Percentiles rank a stretch among this genome's conserved stretches.
These are phyloP conservation scores for Crepidotus variabilis DNA, from an alignment of 768 basidiomycete species.

Conservation along the genomic window DNA sequence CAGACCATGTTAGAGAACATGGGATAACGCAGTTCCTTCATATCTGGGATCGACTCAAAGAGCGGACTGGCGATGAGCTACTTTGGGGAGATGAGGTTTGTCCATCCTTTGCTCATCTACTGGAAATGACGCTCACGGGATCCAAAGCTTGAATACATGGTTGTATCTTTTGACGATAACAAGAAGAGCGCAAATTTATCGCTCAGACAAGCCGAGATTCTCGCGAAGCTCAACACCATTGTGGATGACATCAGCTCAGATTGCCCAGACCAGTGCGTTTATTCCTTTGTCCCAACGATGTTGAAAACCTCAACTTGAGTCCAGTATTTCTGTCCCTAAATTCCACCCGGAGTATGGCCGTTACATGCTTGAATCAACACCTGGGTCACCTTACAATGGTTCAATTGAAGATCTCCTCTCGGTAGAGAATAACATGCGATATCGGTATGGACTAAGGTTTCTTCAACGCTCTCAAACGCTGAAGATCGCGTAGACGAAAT, in stretches of 20 bases:
- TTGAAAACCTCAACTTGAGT: background rate
- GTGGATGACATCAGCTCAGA: slow-evolving; percentile 62
- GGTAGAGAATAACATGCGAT: slow-evolving; percentile 94
- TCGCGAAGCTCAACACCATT: slow-evolving; percentile 69
- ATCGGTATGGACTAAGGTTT: slow-evolving; percentile 49
- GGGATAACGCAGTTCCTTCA: slow-evolving; percentile 95
- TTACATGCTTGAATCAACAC: slow-evolving; percentile 98
- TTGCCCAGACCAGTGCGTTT: slow-evolving; percentile 55
- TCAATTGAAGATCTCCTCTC: slow-evolving; percentile 80
- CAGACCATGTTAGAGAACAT: slow-evolving; percentile 86
- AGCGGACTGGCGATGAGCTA: slow-evolving; percentile 84
- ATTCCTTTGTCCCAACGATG: background rate
- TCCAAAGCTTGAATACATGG: slow-evolving; percentile 91
- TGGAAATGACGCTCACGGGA: slow-evolving; percentile 8
- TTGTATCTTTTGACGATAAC: slow-evolving; percentile 78
- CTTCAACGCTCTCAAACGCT: background rate
- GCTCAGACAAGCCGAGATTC: slow-evolving; percentile 92
- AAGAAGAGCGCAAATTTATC: slow-evolving; percentile 83
- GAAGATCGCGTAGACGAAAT: slow-evolving; percentile 52
- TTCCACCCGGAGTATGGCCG: slow-evolving; percentile 99
- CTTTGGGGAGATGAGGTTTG: slow-evolving; percentile 98
- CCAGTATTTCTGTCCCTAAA: slow-evolving; percentile 72
- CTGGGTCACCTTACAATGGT: slow-evolving; percentile 92
- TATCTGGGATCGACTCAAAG: slow-evolving; percentile 91
- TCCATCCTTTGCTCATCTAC: slow-evolving; percentile 2